Percentiles rank a stretch among this genome's conserved stretches.
phyloP scores from a whole-genome alignment of 805 yeast species.

The Ogataea corticis region DNA sequence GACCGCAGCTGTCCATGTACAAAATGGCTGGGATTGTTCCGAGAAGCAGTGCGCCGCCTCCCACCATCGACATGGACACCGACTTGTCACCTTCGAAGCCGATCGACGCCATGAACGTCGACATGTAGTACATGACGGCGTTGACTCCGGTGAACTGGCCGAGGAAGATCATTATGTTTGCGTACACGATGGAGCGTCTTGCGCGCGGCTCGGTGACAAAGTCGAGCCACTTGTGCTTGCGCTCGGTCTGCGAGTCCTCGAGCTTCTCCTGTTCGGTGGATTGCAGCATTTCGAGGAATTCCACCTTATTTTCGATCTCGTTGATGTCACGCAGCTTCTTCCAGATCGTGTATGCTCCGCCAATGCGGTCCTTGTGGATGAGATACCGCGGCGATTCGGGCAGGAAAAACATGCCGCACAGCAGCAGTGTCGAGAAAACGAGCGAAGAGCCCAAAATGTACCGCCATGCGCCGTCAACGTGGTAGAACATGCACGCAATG shows the following conservation, averaged over 20 bases:
- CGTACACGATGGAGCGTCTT: constrained; percentile 60
- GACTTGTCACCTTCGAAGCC: constrained; percentile 53
- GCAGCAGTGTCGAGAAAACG: constrained; percentile 53
- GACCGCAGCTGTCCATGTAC: constrained; percentile 57
- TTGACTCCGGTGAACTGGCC: constrained; percentile 72
- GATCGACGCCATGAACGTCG: constrained; percentile 53
- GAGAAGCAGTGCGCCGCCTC: constrained; percentile 60
- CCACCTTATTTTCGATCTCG: constrained; percentile 45
- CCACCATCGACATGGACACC: constrained; percentile 68
- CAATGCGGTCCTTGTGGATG: constrained; percentile 46
- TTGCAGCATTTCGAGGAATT: constrained; percentile 58
- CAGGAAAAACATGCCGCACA: constrained; percentile 51
- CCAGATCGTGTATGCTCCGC: constrained; percentile 58
- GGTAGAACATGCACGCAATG: constrained; percentile 60
- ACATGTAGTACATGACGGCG: constrained; percentile 65
- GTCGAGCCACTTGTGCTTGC: constrained; percentile 47
- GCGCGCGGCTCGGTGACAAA: constrained; percentile 56
- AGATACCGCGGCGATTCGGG: constrained; percentile 67
- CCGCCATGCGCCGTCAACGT: constrained; percentile 61
- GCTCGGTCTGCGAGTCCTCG: constrained; percentile 33
- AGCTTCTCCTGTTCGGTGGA: constrained; percentile 46
- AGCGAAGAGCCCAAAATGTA: constrained; percentile 65
- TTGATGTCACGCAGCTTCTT: constrained; percentile 51
- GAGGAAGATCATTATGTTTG: constrained; percentile 55
- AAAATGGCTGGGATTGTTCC: constrained; percentile 69